Percentiles rank a stretch among this genome's conserved stretches.
Evolutionary conservation across 371 early-diverging fungal genomes (phyloP).

Genomic region (Zopfochytrium polystomum): DNA sequence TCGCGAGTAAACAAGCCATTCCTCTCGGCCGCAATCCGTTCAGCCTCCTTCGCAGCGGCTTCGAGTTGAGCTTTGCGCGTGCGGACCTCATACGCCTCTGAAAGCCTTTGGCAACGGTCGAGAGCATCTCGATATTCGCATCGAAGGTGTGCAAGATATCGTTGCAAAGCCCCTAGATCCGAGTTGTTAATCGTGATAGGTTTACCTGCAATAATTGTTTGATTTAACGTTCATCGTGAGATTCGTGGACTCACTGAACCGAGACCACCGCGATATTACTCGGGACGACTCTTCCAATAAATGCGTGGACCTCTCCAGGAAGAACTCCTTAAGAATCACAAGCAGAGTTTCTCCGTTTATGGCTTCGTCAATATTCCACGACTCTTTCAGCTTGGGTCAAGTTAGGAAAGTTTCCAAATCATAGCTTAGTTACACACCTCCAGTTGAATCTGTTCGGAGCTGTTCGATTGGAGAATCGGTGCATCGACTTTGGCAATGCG

Average conservation of each 20-base stretch:
- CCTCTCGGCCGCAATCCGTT: constrained; percentile 37
- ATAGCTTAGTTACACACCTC: constrained; percentile 23
- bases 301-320: constrained; percentile 23
- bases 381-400: constrained; percentile 29
- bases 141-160: constrained; percentile 30
- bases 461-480: constrained; percentile 23
- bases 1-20: constrained; percentile 19
- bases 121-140: constrained; percentile 41
- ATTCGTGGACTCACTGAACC: constrained; percentile 42
- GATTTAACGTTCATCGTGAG: background rate
- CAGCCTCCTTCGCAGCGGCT: constrained; percentile 27
- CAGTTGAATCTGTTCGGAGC: constrained; percentile 21
- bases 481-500: constrained; percentile 31
- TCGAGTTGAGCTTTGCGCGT: constrained; percentile 9
- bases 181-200: constrained; percentile 32
- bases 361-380: constrained; percentile 38
- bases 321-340: constrained; percentile 35
- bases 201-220: constrained; percentile 25
- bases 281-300: constrained; percentile 36
- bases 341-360: constrained; percentile 24
- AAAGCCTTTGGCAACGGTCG: constrained; percentile 40
- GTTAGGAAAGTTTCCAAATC: background rate
- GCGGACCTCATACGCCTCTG: constrained; percentile 18
- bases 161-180: constrained; percentile 31
- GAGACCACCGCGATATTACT: constrained; percentile 46